Percentiles rank a stretch among this genome's conserved stretches.
These are phyloP conservation scores for Hippophae gyantsensis DNA, from an alignment of 306 rosid genomes.

Conservation along the genomic window DNA sequence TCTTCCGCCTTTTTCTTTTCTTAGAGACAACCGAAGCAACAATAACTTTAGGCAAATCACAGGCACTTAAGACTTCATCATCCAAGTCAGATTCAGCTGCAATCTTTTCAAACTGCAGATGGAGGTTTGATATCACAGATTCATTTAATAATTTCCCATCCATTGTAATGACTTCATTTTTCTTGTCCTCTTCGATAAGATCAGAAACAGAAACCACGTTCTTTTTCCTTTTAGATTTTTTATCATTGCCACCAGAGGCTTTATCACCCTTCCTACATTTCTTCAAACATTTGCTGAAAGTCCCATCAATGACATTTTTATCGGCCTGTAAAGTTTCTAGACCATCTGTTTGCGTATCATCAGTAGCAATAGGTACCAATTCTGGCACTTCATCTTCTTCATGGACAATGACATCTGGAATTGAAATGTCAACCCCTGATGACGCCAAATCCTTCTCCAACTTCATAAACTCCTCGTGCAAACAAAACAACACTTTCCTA, in stretches of 20 bases:
- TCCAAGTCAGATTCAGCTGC: constrained; percentile 70
- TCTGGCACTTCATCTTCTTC: constrained; percentile 48
- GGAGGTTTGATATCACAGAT: constrained; percentile 65
- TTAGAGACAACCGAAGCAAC: constrained; percentile 32
- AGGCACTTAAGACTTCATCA: constrained; percentile 31
- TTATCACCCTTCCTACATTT: constrained; percentile 37
- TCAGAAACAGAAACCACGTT: constrained; percentile 18
- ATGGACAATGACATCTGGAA: constrained; percentile 35
- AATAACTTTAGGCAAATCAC: constrained; percentile 23
- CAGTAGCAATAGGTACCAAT: constrained; percentile 43
- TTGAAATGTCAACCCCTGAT: constrained; percentile 40
- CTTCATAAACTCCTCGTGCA: constrained; percentile 63
- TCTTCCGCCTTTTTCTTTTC: constrained; percentile 83
- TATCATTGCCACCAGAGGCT: constrained; percentile 8
- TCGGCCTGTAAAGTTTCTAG: constrained; percentile 19
- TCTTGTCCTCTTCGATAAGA: constrained; percentile 14
- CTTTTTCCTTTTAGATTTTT: constrained; percentile 16
- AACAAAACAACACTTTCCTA: constrained; percentile 53
- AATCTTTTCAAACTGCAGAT: constrained; percentile 75
- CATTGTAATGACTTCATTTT: constrained; percentile 22
- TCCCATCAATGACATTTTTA: constrained; percentile 8
- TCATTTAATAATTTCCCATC: constrained; percentile 32
- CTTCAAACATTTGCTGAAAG: constrained; percentile 27
- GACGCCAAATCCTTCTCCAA: constrained; percentile 58
- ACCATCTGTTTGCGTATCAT: constrained; percentile 22